Conservation (phyloP, 805 yeast genomes). For the Grigorovia yakushimaensis region DNA sequence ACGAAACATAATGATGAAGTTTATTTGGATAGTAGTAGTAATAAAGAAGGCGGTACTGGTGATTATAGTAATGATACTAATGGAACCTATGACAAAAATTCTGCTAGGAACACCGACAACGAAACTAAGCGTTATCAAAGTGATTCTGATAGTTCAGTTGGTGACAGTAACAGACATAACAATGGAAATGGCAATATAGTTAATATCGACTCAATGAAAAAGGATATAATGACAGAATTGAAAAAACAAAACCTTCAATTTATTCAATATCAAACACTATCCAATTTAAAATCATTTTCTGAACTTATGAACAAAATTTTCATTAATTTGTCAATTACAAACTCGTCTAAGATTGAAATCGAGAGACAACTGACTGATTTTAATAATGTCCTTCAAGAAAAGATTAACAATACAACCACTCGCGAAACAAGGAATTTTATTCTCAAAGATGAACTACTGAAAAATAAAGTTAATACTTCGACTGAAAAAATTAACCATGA, state of each 20-base stretch:
- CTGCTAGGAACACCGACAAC: too few species aligned
- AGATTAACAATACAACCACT: constrained; percentile 14
- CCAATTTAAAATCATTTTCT: constrained; percentile 20
- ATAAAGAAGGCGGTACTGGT: too few species aligned
- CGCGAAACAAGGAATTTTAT: constrained; percentile 13
- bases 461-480: background rate
- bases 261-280: constrained; percentile 21
- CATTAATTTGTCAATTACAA: constrained; percentile 21
- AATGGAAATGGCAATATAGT: background rate
- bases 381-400: constrained; percentile 16
- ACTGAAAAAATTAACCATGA: background rate
- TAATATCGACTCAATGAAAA: background rate
- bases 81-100: too few species aligned
- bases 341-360: constrained; percentile 18
- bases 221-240: constrained; percentile 5
- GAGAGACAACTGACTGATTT: constrained; percentile 16
- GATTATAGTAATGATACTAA: too few species aligned
- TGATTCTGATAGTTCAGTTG: too few species aligned
- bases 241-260: constrained; percentile 13
- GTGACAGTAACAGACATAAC: background rate
- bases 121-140: too few species aligned
- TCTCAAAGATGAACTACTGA: constrained; percentile 1
- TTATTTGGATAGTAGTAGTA: too few species aligned
- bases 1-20: too few species aligned
- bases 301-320: constrained; percentile 20